phyloP scores from a whole-genome alignment of 169 alveolate species.

The Plasmodium gaboni region DNA sequence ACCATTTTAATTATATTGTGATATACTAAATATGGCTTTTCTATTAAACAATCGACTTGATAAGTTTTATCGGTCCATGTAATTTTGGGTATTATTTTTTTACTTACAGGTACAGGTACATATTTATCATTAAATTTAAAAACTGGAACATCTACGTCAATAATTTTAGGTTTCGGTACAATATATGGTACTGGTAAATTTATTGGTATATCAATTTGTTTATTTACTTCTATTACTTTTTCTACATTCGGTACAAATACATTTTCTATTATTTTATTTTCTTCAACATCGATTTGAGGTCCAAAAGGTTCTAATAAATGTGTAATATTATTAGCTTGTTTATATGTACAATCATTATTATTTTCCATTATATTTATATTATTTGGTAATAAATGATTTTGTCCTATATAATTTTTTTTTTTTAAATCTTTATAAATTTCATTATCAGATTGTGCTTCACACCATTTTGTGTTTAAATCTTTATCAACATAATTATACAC shows the following conservation, averaged over 20 bases:
- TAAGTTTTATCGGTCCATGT: conserved; percentile 80
- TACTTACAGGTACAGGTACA: conserved; percentile 82
- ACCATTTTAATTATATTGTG: conserved; percentile 81
- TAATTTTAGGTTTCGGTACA: conserved; percentile 82
- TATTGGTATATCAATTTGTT: conserved; percentile 70
- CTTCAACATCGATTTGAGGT: conserved; percentile 47
- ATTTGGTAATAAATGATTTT: not conserved
- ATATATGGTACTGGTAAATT: conserved; percentile 81
- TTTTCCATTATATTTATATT: not conserved
- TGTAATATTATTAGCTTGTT: conserved; percentile 7
- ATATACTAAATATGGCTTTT: conserved; percentile 82
- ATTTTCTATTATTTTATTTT: conserved; percentile 43
- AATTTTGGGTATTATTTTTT: conserved; percentile 80
- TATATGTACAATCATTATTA: conserved; percentile 7
- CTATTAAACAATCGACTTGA: conserved; percentile 80
- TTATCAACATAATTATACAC: conserved; percentile 64
- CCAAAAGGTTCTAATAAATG: conserved; percentile 76
- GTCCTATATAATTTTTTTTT: conserved; percentile 7
- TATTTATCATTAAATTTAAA: conserved; percentile 82
- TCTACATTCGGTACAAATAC: conserved; percentile 66
- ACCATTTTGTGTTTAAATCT: conserved; percentile 7
- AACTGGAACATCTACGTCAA: conserved; percentile 82
- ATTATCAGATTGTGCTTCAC: not conserved
- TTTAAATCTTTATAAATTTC: not conserved
- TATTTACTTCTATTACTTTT: conserved; percentile 65